A percentile compares a stretch with the other conserved stretches of the same genome.
Conservation (phyloP, 1,139 yeast genomes). For the Ogataea hybrid region DNA sequence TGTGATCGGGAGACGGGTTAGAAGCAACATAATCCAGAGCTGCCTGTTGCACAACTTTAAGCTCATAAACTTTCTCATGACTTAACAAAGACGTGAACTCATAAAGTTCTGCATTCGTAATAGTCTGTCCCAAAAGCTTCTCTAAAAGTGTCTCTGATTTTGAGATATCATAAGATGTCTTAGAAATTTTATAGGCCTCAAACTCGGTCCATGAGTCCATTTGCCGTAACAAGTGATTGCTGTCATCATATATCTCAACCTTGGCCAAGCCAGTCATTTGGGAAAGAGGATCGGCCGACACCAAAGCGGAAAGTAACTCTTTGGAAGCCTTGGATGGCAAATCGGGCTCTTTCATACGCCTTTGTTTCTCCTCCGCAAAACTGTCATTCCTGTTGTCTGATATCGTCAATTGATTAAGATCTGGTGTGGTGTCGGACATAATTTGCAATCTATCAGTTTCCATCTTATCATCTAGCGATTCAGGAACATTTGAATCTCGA, state of each 20-base stretch:
- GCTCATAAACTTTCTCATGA: background rate
- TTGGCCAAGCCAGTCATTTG: conserved; percentile 18
- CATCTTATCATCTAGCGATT: conserved; percentile 13
- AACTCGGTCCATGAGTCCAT: conserved; percentile 23
- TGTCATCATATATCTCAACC: conserved; percentile 23
- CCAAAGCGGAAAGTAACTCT: conserved; percentile 20
- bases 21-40: conserved; percentile 12
- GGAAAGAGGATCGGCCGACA: conserved; percentile 26
- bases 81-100: conserved; percentile 7
- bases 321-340: conserved; percentile 14
- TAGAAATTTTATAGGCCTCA: conserved; percentile 13
- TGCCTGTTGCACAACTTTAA: conserved; percentile 10
- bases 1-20: conserved; percentile 8
- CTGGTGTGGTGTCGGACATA: conserved; percentile 29
- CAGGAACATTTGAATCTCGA: conserved; percentile 4
- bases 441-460: conserved; percentile 11
- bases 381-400: background rate
- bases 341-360: background rate
- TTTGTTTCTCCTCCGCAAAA: background rate
- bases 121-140: conserved; percentile 11
- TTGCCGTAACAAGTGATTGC: conserved; percentile 7
- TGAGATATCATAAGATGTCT: background rate
- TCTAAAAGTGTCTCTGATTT: conserved; percentile 2
- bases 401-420: conserved; percentile 24
- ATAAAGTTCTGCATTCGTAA: conserved; percentile 13